Percentiles rank a stretch among this genome's conserved stretches.
Conservation (phyloP, 140 eudicot species). For the Erigeron philadelphicus region DNA sequence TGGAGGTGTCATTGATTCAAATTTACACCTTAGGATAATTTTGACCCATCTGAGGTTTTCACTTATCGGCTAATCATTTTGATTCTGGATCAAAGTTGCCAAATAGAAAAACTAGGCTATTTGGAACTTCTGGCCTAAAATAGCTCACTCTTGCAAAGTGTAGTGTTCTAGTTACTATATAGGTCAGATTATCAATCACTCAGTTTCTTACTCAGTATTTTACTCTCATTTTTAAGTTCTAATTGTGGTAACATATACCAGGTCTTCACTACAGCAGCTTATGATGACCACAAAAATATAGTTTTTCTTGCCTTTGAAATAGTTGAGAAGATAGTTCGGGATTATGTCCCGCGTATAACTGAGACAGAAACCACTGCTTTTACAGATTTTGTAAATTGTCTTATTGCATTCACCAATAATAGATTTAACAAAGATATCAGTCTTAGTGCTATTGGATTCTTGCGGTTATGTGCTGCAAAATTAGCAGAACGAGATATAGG, state of each 20-base stretch:
- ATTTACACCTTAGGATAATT: too few species aligned
- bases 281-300: constrained; percentile 87
- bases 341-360: constrained; percentile 86
- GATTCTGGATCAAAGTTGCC: not conserved
- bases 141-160: constrained; percentile 18
- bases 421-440: constrained; percentile 75
- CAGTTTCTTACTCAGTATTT: not conserved
- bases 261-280: constrained; percentile 96
- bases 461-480: constrained; percentile 78
- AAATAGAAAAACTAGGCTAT: not conserved
- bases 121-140: not conserved
- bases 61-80: too few species aligned
- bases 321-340: constrained; percentile 83
- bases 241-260: constrained; percentile 27
- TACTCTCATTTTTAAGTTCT: constrained; percentile 5
- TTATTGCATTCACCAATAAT: constrained; percentile 81
- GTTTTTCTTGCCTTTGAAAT: constrained; percentile 90
- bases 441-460: constrained; percentile 84
- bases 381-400: constrained; percentile 89
- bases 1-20: too few species aligned
- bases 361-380: constrained; percentile 90
- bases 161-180: constrained; percentile 17
- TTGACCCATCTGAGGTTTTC: too few species aligned
- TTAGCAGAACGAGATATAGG: constrained; percentile 90
- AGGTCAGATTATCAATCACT: constrained; percentile 6